Evolutionary conservation across 768 basidiomycete species (phyloP), one percentile per base, ranked within the genome.

Genomic region (Boletus rubescentipes): DNA sequence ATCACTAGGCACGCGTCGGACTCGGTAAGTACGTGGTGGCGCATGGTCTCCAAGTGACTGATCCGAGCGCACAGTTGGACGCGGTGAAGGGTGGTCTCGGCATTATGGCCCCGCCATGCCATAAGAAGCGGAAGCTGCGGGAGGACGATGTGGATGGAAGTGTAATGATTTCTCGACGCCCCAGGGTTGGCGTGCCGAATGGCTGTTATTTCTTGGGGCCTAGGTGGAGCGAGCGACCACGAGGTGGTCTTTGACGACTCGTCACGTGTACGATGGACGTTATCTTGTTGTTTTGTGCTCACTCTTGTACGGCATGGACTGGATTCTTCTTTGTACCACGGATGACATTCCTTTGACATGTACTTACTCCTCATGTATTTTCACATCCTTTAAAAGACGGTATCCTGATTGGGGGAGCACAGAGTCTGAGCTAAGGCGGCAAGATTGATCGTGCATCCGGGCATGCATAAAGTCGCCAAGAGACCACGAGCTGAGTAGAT

Each of bases 101-200:
- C 1, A 57, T 63, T n/a, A 43, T 34, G 29, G 23, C 61, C 9
- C 42, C 57, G 6, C 21, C 36, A 5, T 44, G 49, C 42, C 15
- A n/a, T 39, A 34, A 38, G 44, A 68, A 66, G 51, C 58, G 67
- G 15, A 66, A 61, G 21, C 29, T 50, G 21, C 34, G 41, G 14
- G 65, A 60, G 35, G 15, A 45, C 9, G 62, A 58, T 3, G 14
- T 16, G 12, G 54, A 58, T 20, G 35, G 21, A 7, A n/a, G 4
- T 11, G 35, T 5, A 4, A 10, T 18, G 9, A 21, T 26, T 41
- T 23, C 39, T 30, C 38, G 49, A 21, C 38, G 48, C 14, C 51
- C 51, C 38, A 58, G 49, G 39, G 52, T 59, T 12, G 26, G 39
- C 35, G 7, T n/a, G 5, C 15, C 18, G 2, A 3, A 12, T 31